Evolutionary conservation across 164 flowering plant species (phyloP).

Genomic region (Tetrastigma voinierianum): DNA sequence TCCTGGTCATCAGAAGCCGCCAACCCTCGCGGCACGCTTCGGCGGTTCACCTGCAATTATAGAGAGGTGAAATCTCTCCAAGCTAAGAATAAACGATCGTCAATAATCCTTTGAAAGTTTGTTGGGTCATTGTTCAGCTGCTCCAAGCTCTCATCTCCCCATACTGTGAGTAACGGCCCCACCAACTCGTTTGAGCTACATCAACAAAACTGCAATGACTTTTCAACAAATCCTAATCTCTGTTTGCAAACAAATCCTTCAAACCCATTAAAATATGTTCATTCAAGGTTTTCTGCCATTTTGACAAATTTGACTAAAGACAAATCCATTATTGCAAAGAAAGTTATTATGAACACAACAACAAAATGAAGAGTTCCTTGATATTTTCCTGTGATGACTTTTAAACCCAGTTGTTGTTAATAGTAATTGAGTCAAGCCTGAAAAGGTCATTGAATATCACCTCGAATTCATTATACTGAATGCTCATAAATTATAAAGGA

Average conservation of each 20-base stretch:
- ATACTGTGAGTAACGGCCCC: slow-evolving; percentile 44
- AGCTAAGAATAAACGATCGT: slow-evolving; percentile 39
- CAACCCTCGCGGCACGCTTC: slow-evolving; percentile 35
- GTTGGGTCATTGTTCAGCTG: slow-evolving; percentile 57
- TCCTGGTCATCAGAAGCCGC: slow-evolving; percentile 32
- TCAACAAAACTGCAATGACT: slow-evolving; percentile 48
- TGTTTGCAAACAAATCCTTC: slow-evolving; percentile 35
- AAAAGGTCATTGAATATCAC: slow-evolving; percentile 51
- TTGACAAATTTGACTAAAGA: slow-evolving; percentile 34
- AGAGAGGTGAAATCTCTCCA: slow-evolving; percentile 61
- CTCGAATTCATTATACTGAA: slow-evolving; percentile 60
- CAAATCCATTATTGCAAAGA: too few species aligned
- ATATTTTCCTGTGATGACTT: slow-evolving; percentile 48
- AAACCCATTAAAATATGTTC: slow-evolving; percentile 40
- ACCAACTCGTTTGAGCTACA: slow-evolving; percentile 38
- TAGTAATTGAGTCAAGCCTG: slow-evolving; percentile 65
- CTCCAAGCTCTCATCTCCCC: slow-evolving; percentile 53
- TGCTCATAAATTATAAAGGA: slow-evolving; percentile 51
- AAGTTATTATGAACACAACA: slow-evolving; percentile 47
- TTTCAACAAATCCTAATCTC: slow-evolving; percentile 38
- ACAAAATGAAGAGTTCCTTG: slow-evolving; percentile 68
- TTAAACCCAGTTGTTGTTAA: slow-evolving; percentile 85
- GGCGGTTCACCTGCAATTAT: slow-evolving; percentile 30
- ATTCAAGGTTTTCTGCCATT: slow-evolving; percentile 38
- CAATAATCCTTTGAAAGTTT: slow-evolving; percentile 39